Percentiles rank a stretch among this genome's conserved stretches.
phyloP scores from a whole-genome alignment of 2,329 filamentous ascomycete genomes.

The Penicillium brasilianum region DNA sequence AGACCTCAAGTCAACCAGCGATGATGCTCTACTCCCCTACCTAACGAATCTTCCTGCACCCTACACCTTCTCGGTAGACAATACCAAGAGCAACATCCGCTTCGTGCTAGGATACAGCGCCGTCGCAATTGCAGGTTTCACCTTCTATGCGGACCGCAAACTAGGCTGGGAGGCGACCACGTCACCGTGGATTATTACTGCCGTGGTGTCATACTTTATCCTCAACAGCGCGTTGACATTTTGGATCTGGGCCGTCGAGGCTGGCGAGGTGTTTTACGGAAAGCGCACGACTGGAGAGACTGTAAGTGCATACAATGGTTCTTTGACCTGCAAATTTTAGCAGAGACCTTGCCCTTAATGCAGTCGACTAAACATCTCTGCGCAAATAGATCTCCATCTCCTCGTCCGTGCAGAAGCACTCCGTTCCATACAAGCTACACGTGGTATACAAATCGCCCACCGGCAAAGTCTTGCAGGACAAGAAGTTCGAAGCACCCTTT shows the following conservation, averaged over 20 bases:
- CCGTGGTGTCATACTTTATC: conserved; percentile 77
- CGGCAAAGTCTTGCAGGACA: conserved; percentile 49
- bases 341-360: background rate
- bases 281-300: conserved; percentile 71
- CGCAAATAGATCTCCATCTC: conserved; percentile 69
- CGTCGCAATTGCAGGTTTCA: conserved; percentile 77
- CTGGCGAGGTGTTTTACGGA: conserved; percentile 80
- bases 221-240: conserved; percentile 78
- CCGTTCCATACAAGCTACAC: conserved; percentile 77
- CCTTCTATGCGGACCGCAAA: conserved; percentile 91
- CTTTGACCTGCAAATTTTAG: background rate
- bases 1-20: conserved; percentile 97
- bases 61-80: conserved; percentile 73
- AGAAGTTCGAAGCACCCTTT: conserved; percentile 61
- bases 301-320: conserved; percentile 38
- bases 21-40: conserved; percentile 93
- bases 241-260: conserved; percentile 86
- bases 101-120: conserved; percentile 82
- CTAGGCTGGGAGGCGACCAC: conserved; percentile 88
- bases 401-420: conserved; percentile 76
- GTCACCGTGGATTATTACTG: conserved; percentile 72
- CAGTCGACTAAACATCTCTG: conserved; percentile 10
- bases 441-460: conserved; percentile 56
- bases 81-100: conserved; percentile 80
- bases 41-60: conserved; percentile 76